Evolutionary conservation across 441 rosid species (phyloP).

Genomic region (Theobroma grandiflorum): DNA sequence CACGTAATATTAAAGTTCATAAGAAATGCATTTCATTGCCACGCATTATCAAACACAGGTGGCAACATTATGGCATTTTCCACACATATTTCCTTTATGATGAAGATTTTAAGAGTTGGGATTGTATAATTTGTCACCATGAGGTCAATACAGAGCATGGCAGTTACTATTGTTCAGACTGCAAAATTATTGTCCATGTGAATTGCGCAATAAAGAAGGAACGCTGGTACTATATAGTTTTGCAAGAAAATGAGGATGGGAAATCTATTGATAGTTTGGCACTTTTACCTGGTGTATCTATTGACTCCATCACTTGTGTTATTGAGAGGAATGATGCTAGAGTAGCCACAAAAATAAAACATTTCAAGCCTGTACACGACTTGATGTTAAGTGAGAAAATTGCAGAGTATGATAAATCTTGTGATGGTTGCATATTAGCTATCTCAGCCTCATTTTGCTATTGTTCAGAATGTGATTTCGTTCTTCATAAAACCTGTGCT

Average conservation of each 20-base stretch:
- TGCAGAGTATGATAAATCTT: not conserved
- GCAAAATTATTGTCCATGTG: constrained; percentile 23
- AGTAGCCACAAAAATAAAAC: not conserved
- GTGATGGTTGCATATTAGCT: not conserved
- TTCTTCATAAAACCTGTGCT: not conserved
- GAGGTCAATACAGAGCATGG: constrained; percentile 1
- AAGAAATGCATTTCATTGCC: constrained; percentile 25
- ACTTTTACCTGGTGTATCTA: too few relatives aligned
- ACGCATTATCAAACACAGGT: constrained; percentile 20
- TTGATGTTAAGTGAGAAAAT: not conserved
- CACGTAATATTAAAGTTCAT: constrained; percentile 25
- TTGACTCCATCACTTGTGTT: too few relatives aligned
- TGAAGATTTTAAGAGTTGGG: not conserved
- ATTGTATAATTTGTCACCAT: constrained; percentile 18
- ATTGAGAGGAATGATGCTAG: not conserved
- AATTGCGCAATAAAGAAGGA: constrained; percentile 2
- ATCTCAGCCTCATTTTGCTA: not conserved
- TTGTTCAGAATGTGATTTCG: not conserved
- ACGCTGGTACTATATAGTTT: too few relatives aligned
- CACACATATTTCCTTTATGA: not conserved
- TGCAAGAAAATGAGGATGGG: too few relatives aligned
- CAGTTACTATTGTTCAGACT: constrained; percentile 13
- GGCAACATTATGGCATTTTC: constrained; percentile 27
- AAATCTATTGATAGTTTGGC: too few relatives aligned
- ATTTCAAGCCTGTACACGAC: not conserved